Percentiles rank a stretch among this genome's conserved stretches.
phyloP scores from a whole-genome alignment of 345 rosid species.

The Kernera saxatilis region DNA sequence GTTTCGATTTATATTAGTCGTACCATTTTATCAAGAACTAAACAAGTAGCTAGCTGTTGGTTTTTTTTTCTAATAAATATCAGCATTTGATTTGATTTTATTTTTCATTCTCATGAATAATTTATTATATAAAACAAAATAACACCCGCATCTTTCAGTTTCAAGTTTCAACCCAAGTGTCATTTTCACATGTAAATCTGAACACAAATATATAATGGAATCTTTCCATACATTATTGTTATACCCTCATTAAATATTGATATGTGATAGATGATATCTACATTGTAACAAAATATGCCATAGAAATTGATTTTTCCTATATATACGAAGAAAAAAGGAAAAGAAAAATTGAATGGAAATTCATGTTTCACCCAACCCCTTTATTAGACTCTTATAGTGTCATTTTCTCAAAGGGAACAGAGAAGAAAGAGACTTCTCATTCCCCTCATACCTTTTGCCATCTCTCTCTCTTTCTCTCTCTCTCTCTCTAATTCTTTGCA shows the following conservation, averaged over 20 bases:
- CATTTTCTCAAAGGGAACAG: constrained; percentile 37
- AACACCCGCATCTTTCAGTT: constrained; percentile 21
- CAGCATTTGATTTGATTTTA: neutral
- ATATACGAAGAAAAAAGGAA: neutral
- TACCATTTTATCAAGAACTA: neutral
- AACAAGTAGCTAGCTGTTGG: neutral
- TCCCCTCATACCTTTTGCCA: constrained; percentile 28
- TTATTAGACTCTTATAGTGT: constrained; percentile 30
- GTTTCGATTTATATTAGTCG: neutral
- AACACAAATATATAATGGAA: constrained; percentile 26
- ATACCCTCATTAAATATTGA: constrained; percentile 32
- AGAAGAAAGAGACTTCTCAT: constrained; percentile 36
- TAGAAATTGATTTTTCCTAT: neutral
- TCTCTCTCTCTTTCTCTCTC: constrained; percentile 14
- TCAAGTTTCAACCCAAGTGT: constrained; percentile 29
- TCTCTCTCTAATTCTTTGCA: constrained; percentile 15
- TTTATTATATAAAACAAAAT: neutral
- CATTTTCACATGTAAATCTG: constrained; percentile 34
- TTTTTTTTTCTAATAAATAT: neutral
- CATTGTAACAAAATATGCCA: constrained; percentile 29
- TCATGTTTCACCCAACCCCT: constrained; percentile 33
- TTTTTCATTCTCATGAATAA: neutral
- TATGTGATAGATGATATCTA: constrained; percentile 32
- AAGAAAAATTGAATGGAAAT: constrained; percentile 25
- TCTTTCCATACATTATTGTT: constrained; percentile 24